Base-by-base conservation (phyloP, 1,284 basidiomycete species). In the Ganoderma lucidum region DNA sequence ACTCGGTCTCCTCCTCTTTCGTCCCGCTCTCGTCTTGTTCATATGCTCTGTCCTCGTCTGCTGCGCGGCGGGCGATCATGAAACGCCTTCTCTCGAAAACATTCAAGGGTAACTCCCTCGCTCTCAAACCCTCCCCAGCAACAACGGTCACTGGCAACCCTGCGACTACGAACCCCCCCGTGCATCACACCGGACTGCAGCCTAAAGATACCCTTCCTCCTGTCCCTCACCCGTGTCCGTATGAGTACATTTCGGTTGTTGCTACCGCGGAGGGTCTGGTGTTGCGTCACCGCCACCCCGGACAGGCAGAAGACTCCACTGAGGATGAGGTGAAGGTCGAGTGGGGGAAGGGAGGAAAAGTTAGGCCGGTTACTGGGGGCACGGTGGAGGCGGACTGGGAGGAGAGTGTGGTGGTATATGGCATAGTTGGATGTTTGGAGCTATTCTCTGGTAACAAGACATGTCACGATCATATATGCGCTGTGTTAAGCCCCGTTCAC, bases 391-490 rank as follows among this genome's bases (percentile, higher is more conserved):
- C 80, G 35, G 83, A 87, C 74, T 93, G 91, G 90, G 76, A 80
- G 8, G 83, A 86, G 14, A 80, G 84, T 69, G 86, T 87, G 51
- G 78, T 93, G 51, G 85, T 93, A 15, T 90, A 93, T 78, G 93
- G 93, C 12, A 85, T 95, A 70, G 81, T 94, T 56, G 93, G 93
- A 4, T 82, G 92, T 23, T 76, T 94, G 71, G 87, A 90, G 71
- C 80, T 95, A 41, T 92, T 88, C 76, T 85, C 88, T 74, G 87
- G 93, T 93, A 80, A 68, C 82, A 79, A 51, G 44, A 56, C 53
- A 62, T 68, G n/a, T 48, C 56, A 62, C 32, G 58, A 32, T 23
- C 15, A 35, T 59, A 3, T 44, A 56, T 37, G n/a, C 53, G 39
- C 62, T 48, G 12, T 67, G 69, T 72, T 58, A 66, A 66, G 53